Evolutionary conservation across 2,329 filamentous ascomycete genomes (phyloP).

Genomic region (Helminthosporium solani): DNA sequence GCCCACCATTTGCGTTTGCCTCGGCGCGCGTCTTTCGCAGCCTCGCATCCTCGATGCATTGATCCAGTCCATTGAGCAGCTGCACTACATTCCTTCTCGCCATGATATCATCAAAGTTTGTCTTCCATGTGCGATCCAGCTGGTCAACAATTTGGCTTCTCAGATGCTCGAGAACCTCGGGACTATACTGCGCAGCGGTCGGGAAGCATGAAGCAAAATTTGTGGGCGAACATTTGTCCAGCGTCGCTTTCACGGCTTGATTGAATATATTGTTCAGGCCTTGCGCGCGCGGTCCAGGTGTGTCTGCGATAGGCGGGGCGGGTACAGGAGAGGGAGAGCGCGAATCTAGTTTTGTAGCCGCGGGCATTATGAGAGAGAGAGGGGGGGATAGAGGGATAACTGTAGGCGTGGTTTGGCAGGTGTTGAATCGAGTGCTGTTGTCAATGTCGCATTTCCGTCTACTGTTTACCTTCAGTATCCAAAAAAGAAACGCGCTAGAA

Average conservation of each 20-base stretch:
- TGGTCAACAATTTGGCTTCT: conserved; percentile 61
- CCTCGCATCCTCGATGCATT: conserved; percentile 60
- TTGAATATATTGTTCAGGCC: conserved; percentile 62
- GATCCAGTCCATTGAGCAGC: conserved; percentile 62
- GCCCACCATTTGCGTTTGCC: conserved; percentile 39
- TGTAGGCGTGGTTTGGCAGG: conserved; percentile 10
- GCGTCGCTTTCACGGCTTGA: conserved; percentile 58
- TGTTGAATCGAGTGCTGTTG: conserved; percentile 5
- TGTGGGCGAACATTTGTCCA: conserved; percentile 61
- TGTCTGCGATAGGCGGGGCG: conserved; percentile 54
- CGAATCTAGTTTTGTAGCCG: conserved; percentile 29
- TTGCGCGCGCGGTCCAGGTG: conserved; percentile 61
- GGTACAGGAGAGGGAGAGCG: conserved; percentile 54
- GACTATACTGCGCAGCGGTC: conserved; percentile 59
- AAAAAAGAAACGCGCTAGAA: conserved; percentile 11
- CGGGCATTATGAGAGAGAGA: conserved; percentile 24
- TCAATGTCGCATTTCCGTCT: conserved; percentile 2
- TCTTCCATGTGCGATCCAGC: conserved; percentile 57
- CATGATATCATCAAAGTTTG: conserved; percentile 63
- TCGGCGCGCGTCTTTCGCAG: conserved; percentile 50
- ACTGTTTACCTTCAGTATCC: conserved; percentile 12
- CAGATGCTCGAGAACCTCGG: conserved; percentile 57
- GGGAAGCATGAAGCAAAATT: conserved; percentile 66
- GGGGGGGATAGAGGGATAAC: conserved; percentile 1
- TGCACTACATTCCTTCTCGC: conserved; percentile 57